A percentile compares a stretch with the other conserved stretches of the same genome.
These are phyloP conservation scores for Syncephalastrum monosporum DNA, from an alignment of 371 early-diverging fungal species.

Conservation along the genomic window DNA sequence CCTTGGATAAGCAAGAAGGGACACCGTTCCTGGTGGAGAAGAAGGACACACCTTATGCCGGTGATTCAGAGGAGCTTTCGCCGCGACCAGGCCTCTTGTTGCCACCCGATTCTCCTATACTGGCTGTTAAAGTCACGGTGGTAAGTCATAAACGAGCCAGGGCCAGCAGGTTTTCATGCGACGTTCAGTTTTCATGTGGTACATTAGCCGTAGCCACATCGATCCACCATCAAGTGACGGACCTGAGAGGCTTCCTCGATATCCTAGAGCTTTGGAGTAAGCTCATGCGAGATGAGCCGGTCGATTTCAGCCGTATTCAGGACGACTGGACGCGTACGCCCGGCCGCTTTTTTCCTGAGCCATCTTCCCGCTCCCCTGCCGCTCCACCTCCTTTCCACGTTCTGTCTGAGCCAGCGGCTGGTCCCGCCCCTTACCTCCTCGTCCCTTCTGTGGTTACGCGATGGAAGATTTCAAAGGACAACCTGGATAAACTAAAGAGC, in stretches of 20 bases:
- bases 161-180: neutral
- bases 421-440: conserved; percentile 24
- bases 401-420: conserved; percentile 19
- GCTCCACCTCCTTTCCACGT: conserved; percentile 33
- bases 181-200: conserved; percentile 40
- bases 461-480: conserved; percentile 30
- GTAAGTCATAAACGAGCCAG: conserved; percentile 8
- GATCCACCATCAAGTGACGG: conserved; percentile 36
- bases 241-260: conserved; percentile 37
- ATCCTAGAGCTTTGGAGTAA: conserved; percentile 43
- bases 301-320: conserved; percentile 31
- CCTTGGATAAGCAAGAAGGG: conserved; percentile 17
- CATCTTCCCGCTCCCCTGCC: conserved; percentile 10
- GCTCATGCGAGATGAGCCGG: conserved; percentile 28
- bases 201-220: conserved; percentile 39
- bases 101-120: conserved; percentile 18
- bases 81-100: conserved; percentile 23
- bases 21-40: conserved; percentile 40
- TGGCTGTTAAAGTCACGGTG: conserved; percentile 43
- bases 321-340: conserved; percentile 37
- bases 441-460: conserved; percentile 26
- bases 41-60: conserved; percentile 29
- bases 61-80: conserved; percentile 32
- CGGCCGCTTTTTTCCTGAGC: conserved; percentile 28
- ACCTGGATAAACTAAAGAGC: conserved; percentile 24